Evolutionary conservation across 2,329 filamentous ascomycete genomes (phyloP).

Genomic region (Lasiodiplodia citricola): DNA sequence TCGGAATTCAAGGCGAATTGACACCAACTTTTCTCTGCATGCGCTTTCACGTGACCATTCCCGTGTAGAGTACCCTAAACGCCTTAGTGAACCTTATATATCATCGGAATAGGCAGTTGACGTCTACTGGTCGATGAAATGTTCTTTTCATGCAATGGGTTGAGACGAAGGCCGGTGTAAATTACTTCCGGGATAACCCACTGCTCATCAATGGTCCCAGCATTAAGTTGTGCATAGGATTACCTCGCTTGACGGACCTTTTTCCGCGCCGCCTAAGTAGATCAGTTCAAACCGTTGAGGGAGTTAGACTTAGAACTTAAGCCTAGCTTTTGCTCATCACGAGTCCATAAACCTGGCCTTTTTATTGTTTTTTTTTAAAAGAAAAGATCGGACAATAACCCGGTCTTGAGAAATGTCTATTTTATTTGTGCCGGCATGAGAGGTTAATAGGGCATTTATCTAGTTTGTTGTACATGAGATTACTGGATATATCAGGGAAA

Average conservation of each 20-base stretch:
- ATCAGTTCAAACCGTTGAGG: not conserved
- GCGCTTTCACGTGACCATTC: not conserved
- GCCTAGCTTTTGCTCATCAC: not conserved
- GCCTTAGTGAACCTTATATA: not conserved
- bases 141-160: not conserved
- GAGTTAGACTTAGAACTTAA: not conserved
- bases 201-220: not conserved
- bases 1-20: not conserved
- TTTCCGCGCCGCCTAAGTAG: not conserved
- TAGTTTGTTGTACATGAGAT: too few relatives aligned
- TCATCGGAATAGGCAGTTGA: not conserved
- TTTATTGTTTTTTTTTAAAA: too few relatives aligned
- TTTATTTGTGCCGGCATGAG: too few relatives aligned
- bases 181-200: not conserved
- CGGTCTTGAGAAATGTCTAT: too few relatives aligned
- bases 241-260: not conserved
- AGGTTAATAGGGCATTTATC: too few relatives aligned
- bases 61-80: not conserved
- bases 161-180: not conserved
- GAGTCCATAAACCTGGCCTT: too few relatives aligned
- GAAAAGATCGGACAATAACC: too few relatives aligned
- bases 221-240: not conserved
- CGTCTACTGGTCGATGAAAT: not conserved
- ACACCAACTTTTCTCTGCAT: not conserved
- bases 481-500: too few relatives aligned